Base-by-base conservation (phyloP, 176 grass and related monocot species). In the Hordeum marinum region DNA sequence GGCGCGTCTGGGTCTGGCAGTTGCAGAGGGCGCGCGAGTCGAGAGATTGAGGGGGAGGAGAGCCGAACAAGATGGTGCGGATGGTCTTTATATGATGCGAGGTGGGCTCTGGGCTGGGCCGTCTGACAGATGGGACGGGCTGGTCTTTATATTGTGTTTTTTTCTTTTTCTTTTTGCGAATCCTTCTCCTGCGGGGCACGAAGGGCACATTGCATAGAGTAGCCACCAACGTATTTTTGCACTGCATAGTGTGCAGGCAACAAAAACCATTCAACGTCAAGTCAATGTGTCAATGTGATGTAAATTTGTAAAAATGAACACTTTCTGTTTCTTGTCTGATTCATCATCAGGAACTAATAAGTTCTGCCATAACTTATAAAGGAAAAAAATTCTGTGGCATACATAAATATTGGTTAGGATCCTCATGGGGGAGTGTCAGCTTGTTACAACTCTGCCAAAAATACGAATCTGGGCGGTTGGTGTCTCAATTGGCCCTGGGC, bases 391-490 rank as follows among this genome's bases (percentile, higher is more conserved):
- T 63, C 75, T 6, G 39, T 23, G 31, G 72, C 25, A 31, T 60
- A 78, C 72, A 82, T 76, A 82, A 71, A 82, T 42, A 86, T 48
- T 62, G 34, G 64, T 78, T 48, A 82, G 88, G 63, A 14, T 77
- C 71, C 31, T 68, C 63, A 52, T 41, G 77, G n/a, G 37, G 7
- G 15, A 66, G 18, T 41, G 17, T 75, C 74, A 86, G 84, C 20
- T 34, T 83, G 80, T 84, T 83, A 84, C 68, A 84, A 68, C 68
- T 67, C 60, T 23, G 67, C 80, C 62, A 79, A 75, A 87, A 87
- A 73, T 35, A 75, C 48, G 46, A 75, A 17, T 67, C 82, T 20
- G 3, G 54, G 31, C 20, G 9, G 43, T 40, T 80, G 68, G 59
- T 67, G 58, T 74, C 71, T 32, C 62, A 31, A 12, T 2, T 69